Percentiles rank a stretch among this genome's conserved stretches.
Evolutionary conservation across 352 stramenopile species (phyloP).

Genomic region (Phytophthora pini): DNA sequence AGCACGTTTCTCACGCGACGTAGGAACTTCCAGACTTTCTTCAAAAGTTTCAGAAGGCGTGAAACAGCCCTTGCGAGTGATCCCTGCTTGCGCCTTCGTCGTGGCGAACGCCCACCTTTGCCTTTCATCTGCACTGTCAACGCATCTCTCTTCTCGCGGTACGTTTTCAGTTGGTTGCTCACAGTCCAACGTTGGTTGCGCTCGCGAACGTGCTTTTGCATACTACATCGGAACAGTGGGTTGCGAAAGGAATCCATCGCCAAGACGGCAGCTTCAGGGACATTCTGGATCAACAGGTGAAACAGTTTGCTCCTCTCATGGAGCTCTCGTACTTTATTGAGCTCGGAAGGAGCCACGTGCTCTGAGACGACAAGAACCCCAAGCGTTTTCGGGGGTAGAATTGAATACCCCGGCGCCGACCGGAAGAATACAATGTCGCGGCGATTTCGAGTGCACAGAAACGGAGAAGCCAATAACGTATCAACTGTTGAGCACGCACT

Average conservation of each 20-base stretch:
- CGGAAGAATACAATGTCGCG: constrained; percentile 79
- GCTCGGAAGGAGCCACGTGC: constrained; percentile 58
- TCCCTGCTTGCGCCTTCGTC: constrained; percentile 33
- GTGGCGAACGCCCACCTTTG: constrained; percentile 22
- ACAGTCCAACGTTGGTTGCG: constrained; percentile 74
- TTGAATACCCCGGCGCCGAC: constrained; percentile 60
- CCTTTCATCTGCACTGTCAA: constrained; percentile 69
- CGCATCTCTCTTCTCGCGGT: constrained; percentile 50
- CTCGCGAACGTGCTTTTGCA: constrained; percentile 54
- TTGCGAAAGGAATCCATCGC: constrained; percentile 79
- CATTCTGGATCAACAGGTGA: constrained; percentile 77
- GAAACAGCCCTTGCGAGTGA: constrained; percentile 31
- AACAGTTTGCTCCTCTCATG: constrained; percentile 75
- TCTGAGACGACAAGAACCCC: constrained; percentile 69
- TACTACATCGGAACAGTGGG: constrained; percentile 74
- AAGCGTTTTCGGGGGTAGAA: constrained; percentile 65
- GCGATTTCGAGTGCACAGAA: constrained; percentile 61
- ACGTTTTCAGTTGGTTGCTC: constrained; percentile 50
- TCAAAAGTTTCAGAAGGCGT: constrained; percentile 45
- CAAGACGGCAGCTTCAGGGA: constrained; percentile 59
- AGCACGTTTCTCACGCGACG: constrained; percentile 49
- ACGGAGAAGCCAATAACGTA: constrained; percentile 48
- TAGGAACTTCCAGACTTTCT: constrained; percentile 62
- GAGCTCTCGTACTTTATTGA: constrained; percentile 53
- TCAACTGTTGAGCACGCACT: constrained; percentile 54